phyloP scores from a whole-genome alignment of 148 eudicot genomes.

The Salicornia ramosissima region DNA sequence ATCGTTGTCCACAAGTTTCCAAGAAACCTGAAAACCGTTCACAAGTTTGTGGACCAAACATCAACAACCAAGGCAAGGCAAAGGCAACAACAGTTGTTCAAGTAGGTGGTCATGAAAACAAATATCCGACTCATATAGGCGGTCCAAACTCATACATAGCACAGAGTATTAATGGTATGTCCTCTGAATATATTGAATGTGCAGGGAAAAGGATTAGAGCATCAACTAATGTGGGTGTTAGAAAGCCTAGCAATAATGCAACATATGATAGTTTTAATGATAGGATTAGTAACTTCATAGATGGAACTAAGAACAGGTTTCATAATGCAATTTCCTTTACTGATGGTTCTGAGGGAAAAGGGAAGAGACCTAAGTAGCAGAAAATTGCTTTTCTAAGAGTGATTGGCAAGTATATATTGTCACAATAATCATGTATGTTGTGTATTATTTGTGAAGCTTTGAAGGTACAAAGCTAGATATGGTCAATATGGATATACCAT shows the following conservation, averaged over 20 bases:
- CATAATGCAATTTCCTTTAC: conserved; percentile 12
- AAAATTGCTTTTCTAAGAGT: background rate
- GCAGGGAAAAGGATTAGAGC: conserved; percentile 19
- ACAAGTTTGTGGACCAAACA: background rate
- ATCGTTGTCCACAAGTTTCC: conserved; percentile 18
- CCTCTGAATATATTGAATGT: conserved; percentile 12
- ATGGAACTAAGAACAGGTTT: conserved; percentile 19
- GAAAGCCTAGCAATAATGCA: background rate
- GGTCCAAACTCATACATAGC: conserved; percentile 9
- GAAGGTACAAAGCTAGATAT: background rate
- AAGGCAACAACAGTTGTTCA: conserved; percentile 13
- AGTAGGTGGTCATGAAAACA: conserved; percentile 18
- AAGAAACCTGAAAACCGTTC: conserved; percentile 12
- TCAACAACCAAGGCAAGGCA: background rate
- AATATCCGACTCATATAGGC: conserved; percentile 7
- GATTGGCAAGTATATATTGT: background rate
- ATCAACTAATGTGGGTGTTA: conserved; percentile 5
- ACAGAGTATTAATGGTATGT: conserved; percentile 24
- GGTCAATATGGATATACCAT: background rate
- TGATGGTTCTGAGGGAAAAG: conserved; percentile 10
- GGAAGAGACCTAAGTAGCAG: conserved; percentile 7
- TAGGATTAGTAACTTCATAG: conserved; percentile 17
- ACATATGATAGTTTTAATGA: conserved; percentile 26
- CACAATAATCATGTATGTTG: background rate
- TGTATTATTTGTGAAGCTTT: background rate